Conservation (phyloP, 768 basidiomycete species). For the Punctularia strigosozonata region DNA sequence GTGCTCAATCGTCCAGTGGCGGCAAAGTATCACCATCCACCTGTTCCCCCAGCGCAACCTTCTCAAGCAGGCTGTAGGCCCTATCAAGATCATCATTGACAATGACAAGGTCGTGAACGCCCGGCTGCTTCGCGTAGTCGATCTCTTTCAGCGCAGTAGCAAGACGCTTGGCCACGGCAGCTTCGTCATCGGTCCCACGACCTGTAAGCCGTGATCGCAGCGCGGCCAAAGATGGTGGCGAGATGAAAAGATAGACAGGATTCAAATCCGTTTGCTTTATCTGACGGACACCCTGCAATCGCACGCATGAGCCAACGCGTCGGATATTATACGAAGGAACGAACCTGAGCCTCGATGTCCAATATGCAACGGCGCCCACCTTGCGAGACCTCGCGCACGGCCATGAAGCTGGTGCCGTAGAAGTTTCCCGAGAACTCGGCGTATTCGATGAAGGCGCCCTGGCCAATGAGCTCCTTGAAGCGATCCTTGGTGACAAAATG, state of each 20-base stretch:
- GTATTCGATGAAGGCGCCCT: slow-evolving; percentile 83
- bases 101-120: slow-evolving; percentile 70
- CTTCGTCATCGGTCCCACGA: slow-evolving; percentile 78
- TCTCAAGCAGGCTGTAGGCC: slow-evolving; percentile 70
- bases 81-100: slow-evolving; percentile 84
- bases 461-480: slow-evolving; percentile 58
- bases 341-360: slow-evolving; percentile 92
- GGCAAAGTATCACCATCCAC: slow-evolving; percentile 56
- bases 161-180: slow-evolving; percentile 62
- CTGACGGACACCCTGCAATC: slow-evolving; percentile 74
- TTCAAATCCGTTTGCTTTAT: slow-evolving; percentile 75
- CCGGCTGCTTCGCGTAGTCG: slow-evolving; percentile 67
- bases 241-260: slow-evolving; percentile 86
- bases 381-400: slow-evolving; percentile 56
- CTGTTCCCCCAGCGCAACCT: slow-evolving; percentile 61
- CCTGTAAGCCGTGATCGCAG: slow-evolving; percentile 61
- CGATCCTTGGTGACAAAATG: slow-evolving; percentile 66
- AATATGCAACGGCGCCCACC: slow-evolving; percentile 78
- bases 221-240: slow-evolving; percentile 68
- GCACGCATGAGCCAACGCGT: too few relatives aligned
- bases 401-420: slow-evolving; percentile 84
- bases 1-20: slow-evolving; percentile 37
- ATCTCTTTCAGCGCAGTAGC: slow-evolving; percentile 72
- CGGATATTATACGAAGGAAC: too few relatives aligned
- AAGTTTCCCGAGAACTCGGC: slow-evolving; percentile 88